Conservation (phyloP, 306 rosid species). For the Corylus americana region DNA sequence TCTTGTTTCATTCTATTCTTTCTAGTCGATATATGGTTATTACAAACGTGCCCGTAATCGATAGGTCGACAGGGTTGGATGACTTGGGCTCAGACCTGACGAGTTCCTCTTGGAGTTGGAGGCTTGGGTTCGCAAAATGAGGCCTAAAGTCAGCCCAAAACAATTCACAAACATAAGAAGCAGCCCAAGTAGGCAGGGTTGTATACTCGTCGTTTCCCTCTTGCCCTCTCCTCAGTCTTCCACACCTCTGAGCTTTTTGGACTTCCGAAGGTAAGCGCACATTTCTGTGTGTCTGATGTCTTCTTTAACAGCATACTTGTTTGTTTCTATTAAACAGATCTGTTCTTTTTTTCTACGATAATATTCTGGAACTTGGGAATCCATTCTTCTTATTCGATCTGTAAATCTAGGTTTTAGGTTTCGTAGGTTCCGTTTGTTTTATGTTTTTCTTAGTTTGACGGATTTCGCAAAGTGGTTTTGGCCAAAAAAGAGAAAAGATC, state of each 20-base stretch:
- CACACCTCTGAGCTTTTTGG: neutral
- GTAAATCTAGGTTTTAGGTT: slow-evolving; percentile 5
- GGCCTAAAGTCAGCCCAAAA: no score
- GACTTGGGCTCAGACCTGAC: no score
- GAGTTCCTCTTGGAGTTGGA: no score
- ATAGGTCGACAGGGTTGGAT: no score
- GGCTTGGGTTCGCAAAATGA: no score
- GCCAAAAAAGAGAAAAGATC: neutral
- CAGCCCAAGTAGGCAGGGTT: neutral
- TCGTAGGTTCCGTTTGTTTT: neutral
- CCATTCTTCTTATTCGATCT: neutral
- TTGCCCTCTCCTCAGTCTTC: neutral
- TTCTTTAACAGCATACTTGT: neutral
- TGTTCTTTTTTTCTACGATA: neutral
- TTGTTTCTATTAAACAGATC: neutral
- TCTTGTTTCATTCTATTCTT: no score
- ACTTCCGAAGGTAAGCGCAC: neutral
- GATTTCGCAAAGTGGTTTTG: neutral
- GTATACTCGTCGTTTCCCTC: neutral
- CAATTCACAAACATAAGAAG: neutral
- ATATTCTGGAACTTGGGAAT: neutral
- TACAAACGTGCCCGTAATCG: no score
- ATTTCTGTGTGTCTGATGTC: neutral
- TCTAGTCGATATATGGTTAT: no score
- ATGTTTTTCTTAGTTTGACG: neutral